Evolutionary conservation across 768 basidiomycete species (phyloP).

Genomic region (Phaffia australis): DNA sequence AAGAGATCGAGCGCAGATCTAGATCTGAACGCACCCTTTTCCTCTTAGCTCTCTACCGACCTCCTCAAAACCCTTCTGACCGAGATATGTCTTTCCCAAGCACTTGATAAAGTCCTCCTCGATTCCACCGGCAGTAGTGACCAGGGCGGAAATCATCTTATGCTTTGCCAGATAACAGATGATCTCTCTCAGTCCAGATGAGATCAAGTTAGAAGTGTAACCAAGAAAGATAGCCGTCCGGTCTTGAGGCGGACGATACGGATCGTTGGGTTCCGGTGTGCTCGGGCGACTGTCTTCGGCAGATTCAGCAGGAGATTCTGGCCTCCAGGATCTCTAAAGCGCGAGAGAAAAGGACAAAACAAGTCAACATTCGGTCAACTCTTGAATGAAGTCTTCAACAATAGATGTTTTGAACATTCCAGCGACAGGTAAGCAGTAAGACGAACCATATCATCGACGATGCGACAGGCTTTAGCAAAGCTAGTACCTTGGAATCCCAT

Average conservation of each 20-base stretch:
- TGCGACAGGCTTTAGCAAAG: constrained; percentile 71
- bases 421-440: not conserved
- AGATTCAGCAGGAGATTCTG: constrained; percentile 48
- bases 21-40: constrained; percentile 45
- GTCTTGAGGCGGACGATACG: constrained; percentile 44
- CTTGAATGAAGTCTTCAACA: not conserved
- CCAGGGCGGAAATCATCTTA: constrained; percentile 74
- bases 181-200: constrained; percentile 88
- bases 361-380: not conserved
- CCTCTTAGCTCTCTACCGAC: constrained; percentile 77
- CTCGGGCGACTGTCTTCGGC: constrained; percentile 29
- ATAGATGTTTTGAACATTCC: not conserved
- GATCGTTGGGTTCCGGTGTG: constrained; percentile 3
- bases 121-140: constrained; percentile 95
- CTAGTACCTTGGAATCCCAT: constrained; percentile 98
- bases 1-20: not conserved
- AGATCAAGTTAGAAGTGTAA: constrained; percentile 97
- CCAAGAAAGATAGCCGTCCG: constrained; percentile 82
- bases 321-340: constrained; percentile 66
- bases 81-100: constrained; percentile 88
- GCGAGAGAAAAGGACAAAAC: not conserved
- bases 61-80: constrained; percentile 66
- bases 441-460: constrained; percentile 85
- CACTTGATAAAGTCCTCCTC: constrained; percentile 99
- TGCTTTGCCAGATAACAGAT: constrained; percentile 87